These are phyloP conservation scores for Ramaria rubella DNA, from an alignment of 768 basidiomycete species.

Conservation along the genomic window DNA sequence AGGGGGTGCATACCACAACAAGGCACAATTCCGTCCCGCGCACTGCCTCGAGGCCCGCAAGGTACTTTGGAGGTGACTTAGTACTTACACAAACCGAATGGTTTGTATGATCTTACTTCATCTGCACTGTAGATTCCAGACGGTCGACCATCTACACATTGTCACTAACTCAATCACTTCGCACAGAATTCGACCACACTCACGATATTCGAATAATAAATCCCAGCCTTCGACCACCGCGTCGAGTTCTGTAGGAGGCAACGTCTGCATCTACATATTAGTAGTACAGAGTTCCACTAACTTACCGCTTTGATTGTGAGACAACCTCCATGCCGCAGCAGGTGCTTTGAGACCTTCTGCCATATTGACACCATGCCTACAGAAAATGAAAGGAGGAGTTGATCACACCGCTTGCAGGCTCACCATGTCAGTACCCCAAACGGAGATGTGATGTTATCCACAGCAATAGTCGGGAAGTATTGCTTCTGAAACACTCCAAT, in stretches of 20 bases:
- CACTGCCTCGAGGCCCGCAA: slow-evolving; percentile 48
- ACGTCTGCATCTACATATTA: not conserved
- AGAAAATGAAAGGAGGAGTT: not conserved
- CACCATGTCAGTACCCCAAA: slow-evolving; percentile 39
- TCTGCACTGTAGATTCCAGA: slow-evolving; percentile 52
- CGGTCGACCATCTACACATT: slow-evolving; percentile 42
- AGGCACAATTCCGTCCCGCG: slow-evolving; percentile 51
- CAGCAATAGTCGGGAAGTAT: slow-evolving; percentile 42
- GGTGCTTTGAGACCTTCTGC: slow-evolving; percentile 52
- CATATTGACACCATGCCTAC: slow-evolving; percentile 49
- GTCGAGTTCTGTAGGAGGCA: slow-evolving; percentile 35
- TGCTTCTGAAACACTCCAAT: slow-evolving; percentile 43
- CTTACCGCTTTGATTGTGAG: slow-evolving; percentile 49
- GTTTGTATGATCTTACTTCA: slow-evolving; percentile 24
- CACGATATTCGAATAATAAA: slow-evolving; percentile 45
- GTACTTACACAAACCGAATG: not conserved
- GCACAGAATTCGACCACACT: not conserved
- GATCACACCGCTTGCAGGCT: not conserved
- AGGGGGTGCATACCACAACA: slow-evolving; percentile 36
- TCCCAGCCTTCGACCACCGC: slow-evolving; percentile 48
- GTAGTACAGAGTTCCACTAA: not conserved
- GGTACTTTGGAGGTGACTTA: slow-evolving; percentile 22
- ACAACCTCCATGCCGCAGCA: slow-evolving; percentile 47
- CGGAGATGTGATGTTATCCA: slow-evolving; percentile 36
- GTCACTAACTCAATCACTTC: not conserved